phyloP scores from a whole-genome alignment of 129 eudicot genomes.

The Mikania micrantha region DNA sequence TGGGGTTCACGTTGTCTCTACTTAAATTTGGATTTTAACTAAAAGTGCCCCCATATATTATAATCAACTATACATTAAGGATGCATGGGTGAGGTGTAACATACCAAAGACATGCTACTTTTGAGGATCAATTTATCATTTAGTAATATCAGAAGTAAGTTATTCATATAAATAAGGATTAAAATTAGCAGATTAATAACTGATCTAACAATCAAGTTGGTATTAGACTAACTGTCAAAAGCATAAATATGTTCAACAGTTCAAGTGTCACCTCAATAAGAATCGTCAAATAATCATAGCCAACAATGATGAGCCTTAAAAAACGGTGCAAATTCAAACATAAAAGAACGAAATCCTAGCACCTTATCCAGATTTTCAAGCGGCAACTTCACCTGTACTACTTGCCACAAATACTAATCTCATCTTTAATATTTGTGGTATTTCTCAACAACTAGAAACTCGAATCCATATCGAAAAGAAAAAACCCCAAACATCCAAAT shows the following conservation, averaged over 20 bases:
- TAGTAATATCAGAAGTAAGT: not conserved
- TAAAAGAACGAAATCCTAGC: not conserved
- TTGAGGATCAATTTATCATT: not conserved
- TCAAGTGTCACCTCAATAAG: constrained; percentile 9
- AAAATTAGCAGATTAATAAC: not conserved
- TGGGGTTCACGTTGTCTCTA: too few relatives aligned
- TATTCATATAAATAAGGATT: not conserved
- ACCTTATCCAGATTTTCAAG: too few relatives aligned
- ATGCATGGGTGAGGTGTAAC: not conserved
- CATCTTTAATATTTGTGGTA: not conserved
- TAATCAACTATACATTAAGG: not conserved
- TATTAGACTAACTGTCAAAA: not conserved
- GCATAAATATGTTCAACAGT: not conserved
- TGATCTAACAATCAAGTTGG: not conserved
- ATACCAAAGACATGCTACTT: too few relatives aligned
- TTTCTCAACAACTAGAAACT: not conserved
- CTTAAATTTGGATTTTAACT: too few relatives aligned
- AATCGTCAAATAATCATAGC: not conserved
- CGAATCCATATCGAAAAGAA: not conserved
- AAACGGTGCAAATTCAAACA: not conserved
- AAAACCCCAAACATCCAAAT: not conserved
- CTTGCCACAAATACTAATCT: not conserved
- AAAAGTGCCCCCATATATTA: not conserved
- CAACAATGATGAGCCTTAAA: not conserved
- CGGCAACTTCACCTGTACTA: not conserved